Conservation (phyloP, 1,284 basidiomycete species). For the Gymnopus androsaceus region DNA sequence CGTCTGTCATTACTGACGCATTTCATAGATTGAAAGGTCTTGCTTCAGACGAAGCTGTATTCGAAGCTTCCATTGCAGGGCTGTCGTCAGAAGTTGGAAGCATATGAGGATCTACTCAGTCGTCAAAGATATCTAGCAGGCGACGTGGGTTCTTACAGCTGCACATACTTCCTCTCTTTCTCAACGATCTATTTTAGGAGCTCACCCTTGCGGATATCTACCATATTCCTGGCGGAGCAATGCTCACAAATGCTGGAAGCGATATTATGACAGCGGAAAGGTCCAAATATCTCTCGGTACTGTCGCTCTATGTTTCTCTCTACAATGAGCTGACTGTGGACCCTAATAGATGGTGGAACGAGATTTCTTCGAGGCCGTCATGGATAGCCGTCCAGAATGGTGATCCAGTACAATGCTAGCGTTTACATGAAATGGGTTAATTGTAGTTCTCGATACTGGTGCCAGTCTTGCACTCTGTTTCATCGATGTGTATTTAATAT, state of each 20-base stretch:
- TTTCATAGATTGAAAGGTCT: constrained; percentile 15
- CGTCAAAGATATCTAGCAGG: constrained; percentile 43
- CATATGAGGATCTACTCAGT: constrained; percentile 41
- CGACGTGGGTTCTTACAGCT: constrained; percentile 25
- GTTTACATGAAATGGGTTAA: no score
- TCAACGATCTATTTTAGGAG: constrained; percentile 7
- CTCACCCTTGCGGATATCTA: constrained; percentile 17
- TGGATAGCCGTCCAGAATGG: constrained; percentile 28
- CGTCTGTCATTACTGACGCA: not conserved
- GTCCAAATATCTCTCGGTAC: constrained; percentile 19
- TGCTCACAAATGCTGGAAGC: constrained; percentile 12
- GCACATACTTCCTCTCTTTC: not conserved
- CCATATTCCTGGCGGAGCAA: constrained; percentile 15
- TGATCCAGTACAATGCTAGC: constrained; percentile 10
- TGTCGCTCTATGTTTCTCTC: not conserved
- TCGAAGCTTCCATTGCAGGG: constrained; percentile 25
- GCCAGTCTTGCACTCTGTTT: no score
- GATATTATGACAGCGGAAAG: constrained; percentile 13
- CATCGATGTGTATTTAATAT: no score
- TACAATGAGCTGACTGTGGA: not conserved
- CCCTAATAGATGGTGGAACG: constrained; percentile 32
- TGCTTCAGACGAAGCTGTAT: constrained; percentile 26
- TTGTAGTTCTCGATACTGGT: no score
- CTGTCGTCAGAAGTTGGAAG: constrained; percentile 36
- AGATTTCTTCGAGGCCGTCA: constrained; percentile 23